Evolutionary conservation across 768 basidiomycete species (phyloP).

Genomic region (Rhodocollybia butyracea): DNA sequence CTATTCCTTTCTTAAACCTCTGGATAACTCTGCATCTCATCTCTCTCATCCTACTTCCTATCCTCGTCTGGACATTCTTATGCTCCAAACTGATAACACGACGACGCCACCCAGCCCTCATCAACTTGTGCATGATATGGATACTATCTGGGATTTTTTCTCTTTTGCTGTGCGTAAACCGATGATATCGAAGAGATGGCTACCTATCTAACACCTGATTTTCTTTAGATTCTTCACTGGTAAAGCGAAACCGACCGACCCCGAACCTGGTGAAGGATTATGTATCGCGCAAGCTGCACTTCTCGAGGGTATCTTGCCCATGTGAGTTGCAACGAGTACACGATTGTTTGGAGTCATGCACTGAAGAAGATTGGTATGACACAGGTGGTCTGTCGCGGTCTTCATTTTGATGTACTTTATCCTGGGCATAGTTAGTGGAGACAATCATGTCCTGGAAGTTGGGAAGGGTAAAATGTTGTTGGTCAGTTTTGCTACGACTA

Average conservation of each 20-base stretch:
- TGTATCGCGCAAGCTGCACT: slow-evolving; percentile 44
- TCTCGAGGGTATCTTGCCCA: slow-evolving; percentile 36
- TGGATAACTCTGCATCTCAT: slow-evolving; percentile 47
- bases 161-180: slow-evolving; percentile 42
- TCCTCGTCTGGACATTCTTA: slow-evolving; percentile 43
- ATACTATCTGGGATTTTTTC: slow-evolving; percentile 42
- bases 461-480: slow-evolving; percentile 18
- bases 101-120: slow-evolving; percentile 38
- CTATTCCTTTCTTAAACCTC: slow-evolving; percentile 26
- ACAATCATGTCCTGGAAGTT: slow-evolving; percentile 12
- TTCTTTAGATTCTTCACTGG: slow-evolving; percentile 41
- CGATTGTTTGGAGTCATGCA: background rate
- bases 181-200: too few relatives aligned
- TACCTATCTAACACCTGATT: too few relatives aligned
- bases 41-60: slow-evolving; percentile 39
- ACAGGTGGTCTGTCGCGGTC: slow-evolving; percentile 35
- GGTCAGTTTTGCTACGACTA: slow-evolving; percentile 13
- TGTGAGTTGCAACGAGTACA: slow-evolving; percentile 21
- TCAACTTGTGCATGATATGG: slow-evolving; percentile 47
- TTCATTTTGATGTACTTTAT: slow-evolving; percentile 33
- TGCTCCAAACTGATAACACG: slow-evolving; percentile 33
- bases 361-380: background rate
- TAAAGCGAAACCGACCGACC: slow-evolving; percentile 26
- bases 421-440: slow-evolving; percentile 19
- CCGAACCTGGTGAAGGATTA: slow-evolving; percentile 32